Evolutionary conservation across 352 stramenopile species (phyloP), one percentile per base, ranked within the genome.

Genomic region (Globisporangium sylvaticum): DNA sequence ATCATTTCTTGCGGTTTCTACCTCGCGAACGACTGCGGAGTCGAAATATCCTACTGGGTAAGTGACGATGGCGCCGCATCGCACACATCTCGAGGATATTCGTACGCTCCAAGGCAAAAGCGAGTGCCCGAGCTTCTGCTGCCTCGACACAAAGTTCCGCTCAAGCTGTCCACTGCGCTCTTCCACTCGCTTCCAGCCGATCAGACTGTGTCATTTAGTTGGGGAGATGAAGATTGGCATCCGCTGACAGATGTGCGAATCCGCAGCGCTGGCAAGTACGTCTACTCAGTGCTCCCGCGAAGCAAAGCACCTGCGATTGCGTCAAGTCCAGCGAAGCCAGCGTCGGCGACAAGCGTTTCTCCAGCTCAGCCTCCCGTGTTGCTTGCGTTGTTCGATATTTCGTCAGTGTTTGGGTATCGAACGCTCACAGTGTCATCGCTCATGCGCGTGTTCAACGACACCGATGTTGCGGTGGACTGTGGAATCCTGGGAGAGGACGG

Each of bases 1-100:
- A 72, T 92, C 25, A 91, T 93, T 62, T 91, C 85, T 1, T 95
- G 84, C 4, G 87, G 88, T 0, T 92, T 92, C 62, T 92, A 91
- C 42, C 68, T 95, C 31, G 80, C 79, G 1, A 95, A 95, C 42
- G 84, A 95, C 58, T 83, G 76, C 1, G 84, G 81, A 0, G 71
- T 67, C 1, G 71, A 68, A 15, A 83, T 95, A 34, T 83, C 77
- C 0, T 92, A 89, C 66, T 91, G 80, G 80, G 75, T 90, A 15
- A 83, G 74, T 10, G 78, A 90, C 53, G 69, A 79, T 37, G 78
- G 72, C 29, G 67, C 74, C n/a, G 74, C 74, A 44, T 65, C 71
- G 24, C 67, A 65, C 31, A 73, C 72, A 34, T 82, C 76, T 34
- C 73, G 73, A 42, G 84, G 84, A 0, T 92, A 86, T 50, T 89